Evolutionary conservation across 805 yeast species (phyloP).

Genomic region (Metschnikowia gruessii): DNA sequence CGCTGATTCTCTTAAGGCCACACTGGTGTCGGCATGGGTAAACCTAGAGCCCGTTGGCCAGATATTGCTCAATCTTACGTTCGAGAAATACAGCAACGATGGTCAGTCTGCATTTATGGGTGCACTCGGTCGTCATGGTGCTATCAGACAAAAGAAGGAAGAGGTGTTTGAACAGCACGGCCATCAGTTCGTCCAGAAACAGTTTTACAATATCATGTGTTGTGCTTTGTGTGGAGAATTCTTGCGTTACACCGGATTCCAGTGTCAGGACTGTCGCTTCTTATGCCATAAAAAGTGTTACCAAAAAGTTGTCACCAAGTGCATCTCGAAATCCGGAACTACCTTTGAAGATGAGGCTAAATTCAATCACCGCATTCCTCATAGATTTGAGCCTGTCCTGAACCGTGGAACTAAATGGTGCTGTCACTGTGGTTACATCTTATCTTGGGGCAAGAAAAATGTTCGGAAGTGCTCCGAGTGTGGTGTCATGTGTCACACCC

Average conservation of each 20-base stretch:
- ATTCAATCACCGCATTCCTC: conserved; percentile 95
- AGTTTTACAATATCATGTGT: conserved; percentile 92
- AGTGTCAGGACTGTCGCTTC: conserved; percentile 81
- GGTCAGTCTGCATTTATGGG: conserved; percentile 42
- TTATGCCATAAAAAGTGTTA: conserved; percentile 80
- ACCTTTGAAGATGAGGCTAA: conserved; percentile 74
- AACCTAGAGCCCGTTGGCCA: conserved; percentile 94
- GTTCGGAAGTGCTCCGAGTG: conserved; percentile 92
- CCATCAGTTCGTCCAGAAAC: conserved; percentile 93
- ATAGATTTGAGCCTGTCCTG: conserved; percentile 86
- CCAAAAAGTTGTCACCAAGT: conserved; percentile 75
- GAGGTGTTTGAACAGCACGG: conserved; percentile 95
- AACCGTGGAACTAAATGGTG: conserved; percentile 99
- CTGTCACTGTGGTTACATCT: conserved; percentile 95
- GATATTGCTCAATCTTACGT: conserved; percentile 71
- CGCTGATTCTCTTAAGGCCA: conserved; percentile 16
- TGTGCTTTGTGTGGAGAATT: conserved; percentile 98
- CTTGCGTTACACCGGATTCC: conserved; percentile 79
- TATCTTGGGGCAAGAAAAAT: conserved; percentile 93
- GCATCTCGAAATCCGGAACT: conserved; percentile 72
- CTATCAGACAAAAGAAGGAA: conserved; percentile 88
- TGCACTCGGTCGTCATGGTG: conserved; percentile 84
- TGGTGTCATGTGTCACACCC: conserved; percentile 91
- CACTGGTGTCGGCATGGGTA: conserved; percentile 77
- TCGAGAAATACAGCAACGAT: conserved; percentile 55